These are phyloP conservation scores for Nakazawaea sp. DNA, from an alignment of 805 yeast species.

Conservation along the genomic window DNA sequence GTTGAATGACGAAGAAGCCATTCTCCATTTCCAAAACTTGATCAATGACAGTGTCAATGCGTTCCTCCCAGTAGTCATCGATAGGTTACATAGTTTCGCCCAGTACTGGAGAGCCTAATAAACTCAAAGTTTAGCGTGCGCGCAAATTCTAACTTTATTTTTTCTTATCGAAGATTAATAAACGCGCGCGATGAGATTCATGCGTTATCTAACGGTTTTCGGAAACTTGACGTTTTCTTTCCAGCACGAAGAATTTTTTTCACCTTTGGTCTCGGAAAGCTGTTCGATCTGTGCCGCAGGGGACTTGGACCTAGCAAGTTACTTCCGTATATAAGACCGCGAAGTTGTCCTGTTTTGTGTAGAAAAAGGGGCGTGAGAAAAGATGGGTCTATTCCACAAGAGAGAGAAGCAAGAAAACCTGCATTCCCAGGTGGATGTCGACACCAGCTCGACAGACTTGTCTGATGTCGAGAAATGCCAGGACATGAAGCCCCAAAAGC, in stretches of 20 bases:
- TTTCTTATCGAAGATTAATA: too few species aligned
- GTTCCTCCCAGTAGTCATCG: constrained; percentile 89
- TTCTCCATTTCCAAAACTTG: constrained; percentile 85
- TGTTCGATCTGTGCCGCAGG: too few species aligned
- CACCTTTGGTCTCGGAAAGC: too few species aligned
- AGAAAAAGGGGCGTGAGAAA: too few species aligned
- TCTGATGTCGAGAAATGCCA: neutral
- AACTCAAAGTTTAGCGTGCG: neutral
- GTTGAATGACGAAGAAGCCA: constrained; percentile 94
- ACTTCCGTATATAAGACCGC: too few species aligned
- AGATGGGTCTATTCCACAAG: neutral
- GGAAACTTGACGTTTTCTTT: too few species aligned
- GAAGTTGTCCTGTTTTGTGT: too few species aligned
- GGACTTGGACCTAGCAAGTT: too few species aligned
- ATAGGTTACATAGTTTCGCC: constrained; percentile 88
- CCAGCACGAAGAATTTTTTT: too few species aligned
- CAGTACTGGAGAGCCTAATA: constrained; percentile 91
- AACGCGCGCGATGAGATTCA: too few species aligned
- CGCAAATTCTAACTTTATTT: too few species aligned
- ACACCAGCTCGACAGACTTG: neutral
- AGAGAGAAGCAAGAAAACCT: neutral
- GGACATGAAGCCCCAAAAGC: constrained; percentile 27
- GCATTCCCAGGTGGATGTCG: neutral
- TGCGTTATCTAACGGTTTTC: too few species aligned
- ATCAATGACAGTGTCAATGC: constrained; percentile 95